Percentiles rank a stretch among this genome's conserved stretches.
phyloP scores from a whole-genome alignment of 2,329 filamentous ascomycete species.

The Hirsutella rhossiliensis region DNA sequence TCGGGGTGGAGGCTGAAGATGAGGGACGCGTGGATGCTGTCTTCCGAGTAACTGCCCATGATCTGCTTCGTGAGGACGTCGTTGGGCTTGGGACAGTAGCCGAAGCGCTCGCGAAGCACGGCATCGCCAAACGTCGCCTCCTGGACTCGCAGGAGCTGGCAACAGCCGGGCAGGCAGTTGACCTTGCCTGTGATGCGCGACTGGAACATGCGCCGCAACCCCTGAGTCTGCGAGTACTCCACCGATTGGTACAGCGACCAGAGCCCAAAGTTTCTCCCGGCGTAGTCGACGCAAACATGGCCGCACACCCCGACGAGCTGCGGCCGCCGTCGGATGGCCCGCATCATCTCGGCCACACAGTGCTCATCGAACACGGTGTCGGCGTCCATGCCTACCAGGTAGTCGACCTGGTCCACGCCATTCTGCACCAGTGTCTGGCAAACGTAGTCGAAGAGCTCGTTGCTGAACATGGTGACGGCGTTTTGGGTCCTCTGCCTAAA shows the following conservation, averaged over 20 bases:
- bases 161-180: slow-evolving; percentile 35
- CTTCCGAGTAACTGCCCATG: slow-evolving; percentile 35
- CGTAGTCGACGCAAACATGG: slow-evolving; percentile 34
- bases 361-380: slow-evolving; percentile 32
- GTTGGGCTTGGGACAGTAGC: slow-evolving; percentile 35
- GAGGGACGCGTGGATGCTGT: slow-evolving; percentile 35
- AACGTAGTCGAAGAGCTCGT: slow-evolving; percentile 28
- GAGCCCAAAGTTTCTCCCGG: slow-evolving; percentile 24
- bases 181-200: slow-evolving; percentile 36
- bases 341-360: slow-evolving; percentile 31
- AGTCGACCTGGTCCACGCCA: slow-evolving; percentile 26
- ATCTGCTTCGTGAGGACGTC: slow-evolving; percentile 36
- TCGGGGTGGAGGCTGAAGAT: slow-evolving; percentile 32
- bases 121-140: slow-evolving; percentile 35
- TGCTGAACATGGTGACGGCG: slow-evolving; percentile 32
- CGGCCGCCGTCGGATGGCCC: slow-evolving; percentile 28
- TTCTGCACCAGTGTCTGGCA: slow-evolving; percentile 24
- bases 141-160: slow-evolving; percentile 35
- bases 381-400: slow-evolving; percentile 34
- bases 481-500: slow-evolving; percentile 30
- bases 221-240: slow-evolving; percentile 35
- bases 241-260: slow-evolving; percentile 36
- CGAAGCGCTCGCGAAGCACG: slow-evolving; percentile 32
- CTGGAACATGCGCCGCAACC: slow-evolving; percentile 34
- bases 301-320: slow-evolving; percentile 34